Percentiles rank a stretch among this genome's conserved stretches.
These are phyloP conservation scores for Reticulascus tulasneorum DNA, from an alignment of 2,329 filamentous ascomycete genomes.

Conservation along the genomic window DNA sequence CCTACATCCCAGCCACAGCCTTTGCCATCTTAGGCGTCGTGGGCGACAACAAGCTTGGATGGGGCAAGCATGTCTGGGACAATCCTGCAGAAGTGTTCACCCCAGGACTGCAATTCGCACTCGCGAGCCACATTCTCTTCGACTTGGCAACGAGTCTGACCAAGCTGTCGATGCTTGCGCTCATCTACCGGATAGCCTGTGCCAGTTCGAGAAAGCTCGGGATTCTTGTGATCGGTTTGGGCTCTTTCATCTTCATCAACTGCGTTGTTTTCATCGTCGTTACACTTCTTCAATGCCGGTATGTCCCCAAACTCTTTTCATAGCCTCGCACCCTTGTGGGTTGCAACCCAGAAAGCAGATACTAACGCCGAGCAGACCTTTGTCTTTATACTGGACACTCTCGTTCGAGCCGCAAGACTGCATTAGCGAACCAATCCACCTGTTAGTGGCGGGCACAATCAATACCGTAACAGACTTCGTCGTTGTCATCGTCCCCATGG, in stretches of 20 bases:
- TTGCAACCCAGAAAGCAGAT: too few species aligned
- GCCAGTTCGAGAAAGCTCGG: conserved; percentile 25
- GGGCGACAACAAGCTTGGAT: conserved; percentile 21
- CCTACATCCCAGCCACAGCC: conserved; percentile 29
- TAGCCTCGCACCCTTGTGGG: too few species aligned
- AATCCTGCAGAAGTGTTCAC: conserved; percentile 17
- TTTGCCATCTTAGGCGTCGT: conserved; percentile 26
- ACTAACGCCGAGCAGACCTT: conserved; percentile 26
- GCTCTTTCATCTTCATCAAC: conserved; percentile 24
- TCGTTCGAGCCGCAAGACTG: conserved; percentile 30
- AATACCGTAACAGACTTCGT: conserved; percentile 58
- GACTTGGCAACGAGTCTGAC: conserved; percentile 32
- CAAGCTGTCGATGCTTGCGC: conserved; percentile 36
- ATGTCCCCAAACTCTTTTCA: conserved; percentile 10
- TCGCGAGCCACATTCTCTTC: conserved; percentile 32
- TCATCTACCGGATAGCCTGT: conserved; percentile 31
- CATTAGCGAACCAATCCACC: conserved; percentile 45
- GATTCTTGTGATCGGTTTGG: conserved; percentile 24
- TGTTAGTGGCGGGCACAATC: conserved; percentile 51
- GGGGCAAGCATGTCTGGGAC: conserved; percentile 31
- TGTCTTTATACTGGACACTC: conserved; percentile 34
- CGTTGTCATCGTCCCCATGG: conserved; percentile 48
- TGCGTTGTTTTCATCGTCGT: conserved; percentile 31
- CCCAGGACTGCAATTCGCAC: conserved; percentile 22
- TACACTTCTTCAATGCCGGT: conserved; percentile 34